Base-by-base conservation (phyloP, 768 basidiomycete species). In the Neoboletus subvelutipes region DNA sequence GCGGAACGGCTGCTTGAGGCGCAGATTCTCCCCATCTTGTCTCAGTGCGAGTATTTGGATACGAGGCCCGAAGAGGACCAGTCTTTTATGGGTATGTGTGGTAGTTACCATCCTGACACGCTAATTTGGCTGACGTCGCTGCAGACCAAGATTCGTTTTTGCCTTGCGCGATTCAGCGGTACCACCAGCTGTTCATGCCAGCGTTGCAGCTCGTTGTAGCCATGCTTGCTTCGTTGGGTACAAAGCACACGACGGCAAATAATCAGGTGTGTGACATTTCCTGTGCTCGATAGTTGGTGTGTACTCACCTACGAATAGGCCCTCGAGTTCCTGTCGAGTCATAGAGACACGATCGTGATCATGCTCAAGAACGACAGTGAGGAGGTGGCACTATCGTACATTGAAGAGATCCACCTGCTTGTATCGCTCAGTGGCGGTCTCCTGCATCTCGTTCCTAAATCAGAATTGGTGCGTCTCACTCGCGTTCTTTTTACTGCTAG, bases 181-280 rank as follows among this genome's bases (percentile, higher is more conserved):
- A 97, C 68, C 94, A 97, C 64, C 94, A 97, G 65, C 72, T 97
- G 1, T 80, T 97, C 63, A 83, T 94, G 74, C 94, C 93, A 0
- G 86, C 88, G 5, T 69, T 98, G 41, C 94, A 97, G 69, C 79
- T 97, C 20, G 80, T 91, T 13, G 81, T 86, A 54, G 87, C 84
- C 9, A 82, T 92, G 54, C 74, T 96, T 31, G 84, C 92, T 4
- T 88, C 87, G n/a, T 71, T 94, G 11, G 90, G 91, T 12, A 74
- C 77, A 20, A 82, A 83, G 49, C 89, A 92, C 59, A 69, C 80
- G 3, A 85, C 85, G 0, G 87, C 84, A 0, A 77, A 83, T 2
- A 83, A 86, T 46, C 92, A 93, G 76, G 91, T 86, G 61, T 37
- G 76, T 64, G 1, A 2, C 13, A 2, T 4, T 34, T 7, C 5